Evolutionary conservation across 169 alveolate species (phyloP).

Genomic region (Cryptosporidium parvum): DNA sequence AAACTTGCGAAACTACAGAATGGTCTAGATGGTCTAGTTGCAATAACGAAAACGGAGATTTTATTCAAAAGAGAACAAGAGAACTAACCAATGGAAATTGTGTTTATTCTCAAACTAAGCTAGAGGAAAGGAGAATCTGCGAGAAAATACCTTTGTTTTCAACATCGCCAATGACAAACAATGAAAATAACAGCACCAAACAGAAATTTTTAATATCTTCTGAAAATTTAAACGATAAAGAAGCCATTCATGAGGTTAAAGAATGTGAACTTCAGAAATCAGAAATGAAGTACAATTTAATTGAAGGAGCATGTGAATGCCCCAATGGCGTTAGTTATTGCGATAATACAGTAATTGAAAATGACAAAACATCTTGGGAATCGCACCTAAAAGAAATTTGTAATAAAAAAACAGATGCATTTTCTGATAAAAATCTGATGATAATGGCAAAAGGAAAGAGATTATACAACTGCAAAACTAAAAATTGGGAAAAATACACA

Average conservation of each 20-base stretch:
- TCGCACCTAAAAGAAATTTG: conserved; percentile 18
- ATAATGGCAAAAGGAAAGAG: conserved; percentile 23
- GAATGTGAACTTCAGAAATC: conserved; percentile 22
- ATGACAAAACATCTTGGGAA: conserved; percentile 42
- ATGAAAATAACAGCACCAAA: not conserved
- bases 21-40: conserved; percentile 49
- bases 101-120: not conserved
- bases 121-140: conserved; percentile 41
- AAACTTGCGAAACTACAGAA: not conserved
- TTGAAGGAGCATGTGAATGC: conserved; percentile 44
- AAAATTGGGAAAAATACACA: conserved; percentile 20
- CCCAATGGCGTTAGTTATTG: conserved; percentile 21
- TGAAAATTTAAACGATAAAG: not conserved
- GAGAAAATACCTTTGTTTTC: conserved; percentile 17
- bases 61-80: conserved; percentile 37
- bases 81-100: not conserved
- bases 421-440: not conserved
- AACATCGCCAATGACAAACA: not conserved
- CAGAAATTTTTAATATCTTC: not conserved
- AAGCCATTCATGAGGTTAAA: not conserved
- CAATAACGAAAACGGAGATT: conserved; percentile 12
- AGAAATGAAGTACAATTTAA: conserved; percentile 11
- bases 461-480: conserved; percentile 25
- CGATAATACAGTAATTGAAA: conserved; percentile 24
- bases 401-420: not conserved